phyloP scores from a whole-genome alignment of 78 protist genomes.

The Dictyostelium intermedium region DNA sequence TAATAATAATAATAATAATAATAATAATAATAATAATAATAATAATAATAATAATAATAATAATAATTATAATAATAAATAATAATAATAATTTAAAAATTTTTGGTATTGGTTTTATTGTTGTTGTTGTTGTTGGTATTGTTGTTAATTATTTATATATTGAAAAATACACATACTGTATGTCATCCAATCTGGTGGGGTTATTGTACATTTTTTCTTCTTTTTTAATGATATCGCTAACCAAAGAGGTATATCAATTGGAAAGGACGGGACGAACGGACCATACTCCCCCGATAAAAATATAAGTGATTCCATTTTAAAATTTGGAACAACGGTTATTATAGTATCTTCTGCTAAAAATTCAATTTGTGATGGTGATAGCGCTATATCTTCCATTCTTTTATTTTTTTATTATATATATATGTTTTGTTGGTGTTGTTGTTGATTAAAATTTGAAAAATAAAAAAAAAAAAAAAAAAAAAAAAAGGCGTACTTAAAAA shows the following conservation, averaged over 20 bases:
- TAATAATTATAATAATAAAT: no score
- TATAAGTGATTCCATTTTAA: slow-evolving; percentile 25
- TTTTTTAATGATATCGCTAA: slow-evolving; percentile 47
- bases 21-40: no score
- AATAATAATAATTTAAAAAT: no score
- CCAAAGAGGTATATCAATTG: slow-evolving; percentile 44
- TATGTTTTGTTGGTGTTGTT: background rate
- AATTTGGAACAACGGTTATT: slow-evolving; percentile 41
- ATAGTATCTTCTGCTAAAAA: slow-evolving; percentile 54
- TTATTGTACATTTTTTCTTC: slow-evolving; percentile 63
- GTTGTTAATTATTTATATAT: background rate
- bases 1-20: no score
- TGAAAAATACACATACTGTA: background rate
- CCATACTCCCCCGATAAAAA: slow-evolving; percentile 63
- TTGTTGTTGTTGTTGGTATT: background rate
- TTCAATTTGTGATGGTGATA: slow-evolving; percentile 49
- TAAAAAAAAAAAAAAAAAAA: background rate
- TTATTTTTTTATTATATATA: background rate
- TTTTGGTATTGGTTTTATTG: no score
- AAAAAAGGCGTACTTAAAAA: background rate
- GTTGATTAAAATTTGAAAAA: background rate
- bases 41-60: no score
- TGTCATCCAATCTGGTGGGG: slow-evolving; percentile 34
- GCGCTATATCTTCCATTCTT: background rate
- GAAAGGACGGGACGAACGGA: slow-evolving; percentile 33